Percentiles rank a stretch among this genome's conserved stretches.
These are phyloP conservation scores for Salvia splendens DNA, from an alignment of 257 asterid genomes.

Conservation along the genomic window DNA sequence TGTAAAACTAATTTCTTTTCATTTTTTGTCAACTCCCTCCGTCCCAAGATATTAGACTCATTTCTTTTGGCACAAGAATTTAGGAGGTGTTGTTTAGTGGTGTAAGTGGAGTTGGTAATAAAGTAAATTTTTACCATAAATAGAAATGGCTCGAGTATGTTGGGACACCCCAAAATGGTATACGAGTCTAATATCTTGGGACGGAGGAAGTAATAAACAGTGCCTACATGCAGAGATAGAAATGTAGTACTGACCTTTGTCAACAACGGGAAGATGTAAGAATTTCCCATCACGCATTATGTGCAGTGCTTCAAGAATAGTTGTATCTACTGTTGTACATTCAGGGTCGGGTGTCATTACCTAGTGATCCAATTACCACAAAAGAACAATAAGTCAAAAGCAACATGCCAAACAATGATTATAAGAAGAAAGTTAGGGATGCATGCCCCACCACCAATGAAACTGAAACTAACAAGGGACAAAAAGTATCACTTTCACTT, in stretches of 20 bases:
- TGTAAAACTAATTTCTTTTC: not conserved
- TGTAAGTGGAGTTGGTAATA: too few species aligned
- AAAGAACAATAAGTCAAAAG: conserved; percentile 28
- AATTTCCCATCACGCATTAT: conserved; percentile 92
- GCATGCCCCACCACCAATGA: conserved; percentile 16
- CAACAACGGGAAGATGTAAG: conserved; percentile 88
- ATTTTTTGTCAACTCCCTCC: too few species aligned
- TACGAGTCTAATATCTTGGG: too few species aligned
- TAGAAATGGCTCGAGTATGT: too few species aligned
- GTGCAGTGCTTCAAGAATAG: conserved; percentile 93
- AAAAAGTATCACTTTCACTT: conserved; percentile 1
- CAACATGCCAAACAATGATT: conserved; percentile 15
- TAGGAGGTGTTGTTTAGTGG: too few species aligned
- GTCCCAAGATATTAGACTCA: too few species aligned
- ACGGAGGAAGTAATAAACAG: not conserved
- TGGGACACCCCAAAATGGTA: too few species aligned
- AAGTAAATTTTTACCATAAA: too few species aligned
- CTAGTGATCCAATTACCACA: conserved; percentile 41
- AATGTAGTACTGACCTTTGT: conserved; percentile 60
- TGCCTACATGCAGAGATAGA: not conserved
- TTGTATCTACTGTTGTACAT: conserved; percentile 76
- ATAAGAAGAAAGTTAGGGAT: conserved; percentile 3
- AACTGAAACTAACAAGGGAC: not conserved
- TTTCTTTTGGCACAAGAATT: too few species aligned
- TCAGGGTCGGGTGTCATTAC: conserved; percentile 93